These are phyloP conservation scores for Sporothrix mexicana DNA, from an alignment of 2,329 filamentous ascomycete species.

Conservation along the genomic window DNA sequence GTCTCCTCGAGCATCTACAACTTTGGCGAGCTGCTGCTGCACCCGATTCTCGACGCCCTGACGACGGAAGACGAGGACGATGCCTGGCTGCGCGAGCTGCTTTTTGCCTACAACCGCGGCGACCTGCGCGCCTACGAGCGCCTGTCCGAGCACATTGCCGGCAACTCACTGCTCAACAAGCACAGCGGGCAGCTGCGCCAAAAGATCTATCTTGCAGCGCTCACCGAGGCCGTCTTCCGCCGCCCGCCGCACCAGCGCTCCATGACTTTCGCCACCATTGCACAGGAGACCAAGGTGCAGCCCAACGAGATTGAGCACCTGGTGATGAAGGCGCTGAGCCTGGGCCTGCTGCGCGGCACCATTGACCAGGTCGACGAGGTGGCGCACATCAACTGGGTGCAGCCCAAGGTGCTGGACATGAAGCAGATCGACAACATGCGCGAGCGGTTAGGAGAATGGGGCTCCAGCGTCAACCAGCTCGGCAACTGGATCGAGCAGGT, in stretches of 20 bases:
- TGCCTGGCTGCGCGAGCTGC: conserved; percentile 86
- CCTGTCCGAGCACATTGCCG: conserved; percentile 78
- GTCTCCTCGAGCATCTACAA: conserved; percentile 98
- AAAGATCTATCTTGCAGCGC: conserved; percentile 95
- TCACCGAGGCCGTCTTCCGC: conserved; percentile 96
- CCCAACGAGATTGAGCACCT: conserved; percentile 94
- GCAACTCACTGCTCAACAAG: conserved; percentile 77
- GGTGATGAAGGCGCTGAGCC: conserved; percentile 97
- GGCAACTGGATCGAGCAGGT: conserved; percentile 96
- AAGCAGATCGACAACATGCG: conserved; percentile 94
- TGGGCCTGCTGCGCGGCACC: conserved; percentile 86
- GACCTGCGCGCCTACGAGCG: conserved; percentile 87
- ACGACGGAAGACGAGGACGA: conserved; percentile 51
- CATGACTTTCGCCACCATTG: conserved; percentile 89
- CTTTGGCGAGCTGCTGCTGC: conserved; percentile 97
- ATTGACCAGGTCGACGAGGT: conserved; percentile 97
- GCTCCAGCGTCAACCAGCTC: conserved; percentile 91
- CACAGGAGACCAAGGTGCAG: conserved; percentile 88
- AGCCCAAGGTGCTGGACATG: conserved; percentile 96
- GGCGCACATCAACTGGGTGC: conserved; percentile 97
- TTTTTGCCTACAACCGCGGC: conserved; percentile 96
- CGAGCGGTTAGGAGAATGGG: conserved; percentile 87
- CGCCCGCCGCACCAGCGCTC: conserved; percentile 93
- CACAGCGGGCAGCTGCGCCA: conserved; percentile 87
- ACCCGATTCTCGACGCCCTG: conserved; percentile 91